Evolutionary conservation across 83 land plant genomes (phyloP).

Genomic region (Isoetes engelmannii): DNA sequence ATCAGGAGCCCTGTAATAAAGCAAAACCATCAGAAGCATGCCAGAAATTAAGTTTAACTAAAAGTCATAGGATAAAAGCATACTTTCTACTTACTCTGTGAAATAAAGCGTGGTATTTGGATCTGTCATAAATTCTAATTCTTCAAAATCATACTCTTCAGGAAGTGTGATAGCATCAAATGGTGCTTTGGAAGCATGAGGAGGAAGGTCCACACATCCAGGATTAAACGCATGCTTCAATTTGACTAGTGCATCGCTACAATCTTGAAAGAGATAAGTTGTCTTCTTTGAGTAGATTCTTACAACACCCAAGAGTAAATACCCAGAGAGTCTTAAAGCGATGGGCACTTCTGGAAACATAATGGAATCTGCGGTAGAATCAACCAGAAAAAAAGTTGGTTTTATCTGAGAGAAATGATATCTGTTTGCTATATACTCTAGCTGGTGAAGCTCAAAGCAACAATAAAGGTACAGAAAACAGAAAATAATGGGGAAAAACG

Average conservation of each 20-base stretch:
- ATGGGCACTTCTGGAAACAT: slow-evolving; percentile 10
- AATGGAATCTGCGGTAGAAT: neutral
- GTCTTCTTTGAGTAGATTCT: slow-evolving; percentile 4
- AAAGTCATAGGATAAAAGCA: too few relatives aligned
- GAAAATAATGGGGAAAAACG: neutral
- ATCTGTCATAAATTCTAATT: neutral
- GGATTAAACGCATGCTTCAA: neutral
- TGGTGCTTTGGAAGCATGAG: slow-evolving; percentile 4
- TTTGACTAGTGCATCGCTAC: slow-evolving; percentile 7
- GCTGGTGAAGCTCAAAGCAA: neutral
- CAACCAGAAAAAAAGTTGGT: too few relatives aligned
- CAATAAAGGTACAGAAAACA: neutral
- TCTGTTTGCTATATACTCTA: neutral
- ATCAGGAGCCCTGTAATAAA: neutral
- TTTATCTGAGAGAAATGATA: too few relatives aligned
- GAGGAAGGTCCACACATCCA: neutral
- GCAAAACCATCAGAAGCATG: too few relatives aligned
- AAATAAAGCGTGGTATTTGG: too few relatives aligned
- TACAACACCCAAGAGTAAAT: slow-evolving; percentile 3
- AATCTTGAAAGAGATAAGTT: slow-evolving; percentile 5
- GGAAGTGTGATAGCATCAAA: slow-evolving; percentile 7
- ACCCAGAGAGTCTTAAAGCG: slow-evolving; percentile 3
- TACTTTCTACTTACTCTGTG: too few relatives aligned
- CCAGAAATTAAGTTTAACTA: too few relatives aligned
- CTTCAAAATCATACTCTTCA: neutral